Evolutionary conservation across 148 eudicot genomes (phyloP).

Genomic region (Salicornia ramosissima): DNA sequence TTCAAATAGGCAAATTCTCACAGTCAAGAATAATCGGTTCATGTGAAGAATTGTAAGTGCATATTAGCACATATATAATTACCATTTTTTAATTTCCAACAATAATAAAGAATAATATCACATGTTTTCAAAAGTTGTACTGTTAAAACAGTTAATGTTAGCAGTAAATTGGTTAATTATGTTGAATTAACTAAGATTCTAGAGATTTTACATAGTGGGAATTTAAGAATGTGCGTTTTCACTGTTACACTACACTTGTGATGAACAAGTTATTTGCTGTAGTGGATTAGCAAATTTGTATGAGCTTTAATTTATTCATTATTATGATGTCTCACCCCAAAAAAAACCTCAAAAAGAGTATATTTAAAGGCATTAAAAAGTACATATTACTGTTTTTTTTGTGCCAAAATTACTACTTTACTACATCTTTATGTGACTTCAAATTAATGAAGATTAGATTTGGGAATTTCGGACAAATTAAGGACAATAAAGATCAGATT

Average conservation of each 20-base stretch:
- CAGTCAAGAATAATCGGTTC: not conserved
- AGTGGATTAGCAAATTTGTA: not conserved
- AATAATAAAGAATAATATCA: not conserved
- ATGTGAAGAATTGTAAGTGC: not conserved
- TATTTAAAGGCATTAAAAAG: slow-evolving; percentile 4
- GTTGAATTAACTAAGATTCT: no score
- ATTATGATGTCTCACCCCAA: slow-evolving; percentile 13
- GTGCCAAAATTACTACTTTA: not conserved
- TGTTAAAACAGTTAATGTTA: not conserved
- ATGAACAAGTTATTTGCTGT: slow-evolving; percentile 9
- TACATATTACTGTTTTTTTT: not conserved
- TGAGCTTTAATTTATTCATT: slow-evolving; percentile 12
- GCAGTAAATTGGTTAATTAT: not conserved
- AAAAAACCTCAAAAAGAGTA: not conserved
- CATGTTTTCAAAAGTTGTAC: not conserved
- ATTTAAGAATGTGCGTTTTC: slow-evolving; percentile 16
- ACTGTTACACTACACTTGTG: slow-evolving; percentile 3
- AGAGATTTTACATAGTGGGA: no score
- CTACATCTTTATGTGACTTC: slow-evolving; percentile 3
- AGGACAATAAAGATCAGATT: not conserved
- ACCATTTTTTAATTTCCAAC: not conserved
- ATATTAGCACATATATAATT: not conserved
- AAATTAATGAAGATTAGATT: not conserved
- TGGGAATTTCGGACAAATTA: slow-evolving; percentile 1
- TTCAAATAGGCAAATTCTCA: not conserved